Evolutionary conservation across 257 asterid species (phyloP).

Genomic region (Solanum appendiculatum): DNA sequence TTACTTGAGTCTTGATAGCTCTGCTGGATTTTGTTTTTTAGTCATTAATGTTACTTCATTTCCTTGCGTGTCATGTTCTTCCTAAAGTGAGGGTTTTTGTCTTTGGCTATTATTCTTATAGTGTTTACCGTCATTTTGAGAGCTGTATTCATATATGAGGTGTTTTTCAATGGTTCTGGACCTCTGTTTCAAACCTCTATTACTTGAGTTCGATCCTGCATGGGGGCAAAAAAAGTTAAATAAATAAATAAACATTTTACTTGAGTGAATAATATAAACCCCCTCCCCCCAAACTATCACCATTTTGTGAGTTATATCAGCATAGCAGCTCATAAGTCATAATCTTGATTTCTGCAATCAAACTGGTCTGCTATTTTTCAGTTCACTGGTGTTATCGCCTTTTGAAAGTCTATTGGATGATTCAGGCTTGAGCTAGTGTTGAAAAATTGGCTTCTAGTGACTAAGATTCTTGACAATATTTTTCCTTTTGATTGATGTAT

Average conservation of each 20-base stretch:
- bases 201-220: background rate
- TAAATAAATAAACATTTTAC: too few relatives aligned
- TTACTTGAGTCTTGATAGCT: background rate
- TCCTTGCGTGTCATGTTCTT: background rate
- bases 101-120: background rate
- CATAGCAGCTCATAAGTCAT: background rate
- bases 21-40: background rate
- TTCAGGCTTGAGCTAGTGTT: background rate
- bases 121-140: background rate
- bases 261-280: background rate
- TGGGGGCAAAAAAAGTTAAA: too few relatives aligned
- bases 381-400: background rate
- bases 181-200: background rate
- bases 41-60: background rate
- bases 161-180: background rate
- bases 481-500: constrained; percentile 5
- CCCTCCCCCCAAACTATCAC: background rate
- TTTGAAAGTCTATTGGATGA: background rate
- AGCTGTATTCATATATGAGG: background rate
- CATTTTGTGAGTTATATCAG: background rate
- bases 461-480: background rate
- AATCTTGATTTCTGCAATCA: background rate
- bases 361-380: background rate
- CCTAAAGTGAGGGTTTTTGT: background rate
- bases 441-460: background rate